These are phyloP conservation scores for Eimeria sp. DNA, from an alignment of 169 alveolate genomes.

Conservation along the genomic window DNA sequence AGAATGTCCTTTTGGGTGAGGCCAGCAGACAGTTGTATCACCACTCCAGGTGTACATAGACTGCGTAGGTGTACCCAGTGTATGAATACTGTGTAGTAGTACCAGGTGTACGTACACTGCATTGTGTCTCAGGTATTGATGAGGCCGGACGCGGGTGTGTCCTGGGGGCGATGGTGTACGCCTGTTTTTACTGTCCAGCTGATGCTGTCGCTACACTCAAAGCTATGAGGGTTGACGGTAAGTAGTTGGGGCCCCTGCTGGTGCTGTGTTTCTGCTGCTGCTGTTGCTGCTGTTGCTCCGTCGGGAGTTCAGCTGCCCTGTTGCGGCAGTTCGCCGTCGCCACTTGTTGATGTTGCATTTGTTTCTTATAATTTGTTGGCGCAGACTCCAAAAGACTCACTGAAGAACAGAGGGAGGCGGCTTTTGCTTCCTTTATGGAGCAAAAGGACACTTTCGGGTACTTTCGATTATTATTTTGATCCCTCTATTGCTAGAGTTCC, in stretches of 20 bases:
- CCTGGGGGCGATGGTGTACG: constrained; percentile 99
- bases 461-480: no score
- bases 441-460: constrained; percentile 89
- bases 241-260: not conserved
- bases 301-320: no score
- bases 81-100: not conserved
- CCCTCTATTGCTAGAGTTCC: no score
- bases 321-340: no score
- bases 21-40: no score
- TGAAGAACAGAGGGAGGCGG: constrained; percentile 91
- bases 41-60: no score
- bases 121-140: constrained; percentile 95
- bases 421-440: constrained; percentile 88
- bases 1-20: constrained; percentile 35
- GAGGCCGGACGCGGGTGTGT: constrained; percentile 99
- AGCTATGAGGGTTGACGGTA: constrained; percentile 92
- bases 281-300: not conserved
- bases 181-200: constrained; percentile 96
- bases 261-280: not conserved
- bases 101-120: not conserved
- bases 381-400: constrained; percentile 94
- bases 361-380: not conserved
- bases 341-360: not conserved
- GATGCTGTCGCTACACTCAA: constrained; percentile 88
- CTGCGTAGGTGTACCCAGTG: not conserved